These are phyloP conservation scores for Plasmodium billcollinsi DNA, from an alignment of 169 alveolate genomes.

Conservation along the genomic window DNA sequence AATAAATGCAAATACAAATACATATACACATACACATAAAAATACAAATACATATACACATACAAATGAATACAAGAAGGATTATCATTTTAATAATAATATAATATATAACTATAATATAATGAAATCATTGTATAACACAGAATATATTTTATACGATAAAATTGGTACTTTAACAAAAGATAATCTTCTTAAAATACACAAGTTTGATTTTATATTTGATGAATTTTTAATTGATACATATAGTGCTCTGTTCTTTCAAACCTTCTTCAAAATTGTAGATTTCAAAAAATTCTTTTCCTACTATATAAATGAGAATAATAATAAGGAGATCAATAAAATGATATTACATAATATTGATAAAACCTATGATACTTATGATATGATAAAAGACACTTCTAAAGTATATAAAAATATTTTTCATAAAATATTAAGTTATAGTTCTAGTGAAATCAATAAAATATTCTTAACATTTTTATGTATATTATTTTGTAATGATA, in stretches of 20 bases:
- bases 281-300: not conserved
- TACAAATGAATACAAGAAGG: too few species aligned
- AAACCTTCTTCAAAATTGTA: not conserved
- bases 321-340: not conserved
- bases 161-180: constrained; percentile 11
- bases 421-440: constrained; percentile 18
- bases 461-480: constrained; percentile 45
- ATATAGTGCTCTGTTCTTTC: not conserved
- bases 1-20: too few species aligned
- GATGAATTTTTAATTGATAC: constrained; percentile 13
- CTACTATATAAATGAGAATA: not conserved
- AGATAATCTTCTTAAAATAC: not conserved
- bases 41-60: too few species aligned
- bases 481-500: constrained; percentile 32
- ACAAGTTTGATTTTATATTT: constrained; percentile 25
- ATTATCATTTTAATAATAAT: not conserved
- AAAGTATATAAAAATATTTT: constrained; percentile 4
- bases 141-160: constrained; percentile 30
- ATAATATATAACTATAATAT: constrained; percentile 17
- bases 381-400: not conserved
- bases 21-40: too few species aligned
- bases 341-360: constrained; percentile 1
- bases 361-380: not conserved
- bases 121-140: constrained; percentile 10
- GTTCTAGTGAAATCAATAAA: constrained; percentile 12